Percentiles rank a stretch among this genome's conserved stretches.
phyloP scores from a whole-genome alignment of 192 early-diverging fungal species.

The Entomortierella lignicola region DNA sequence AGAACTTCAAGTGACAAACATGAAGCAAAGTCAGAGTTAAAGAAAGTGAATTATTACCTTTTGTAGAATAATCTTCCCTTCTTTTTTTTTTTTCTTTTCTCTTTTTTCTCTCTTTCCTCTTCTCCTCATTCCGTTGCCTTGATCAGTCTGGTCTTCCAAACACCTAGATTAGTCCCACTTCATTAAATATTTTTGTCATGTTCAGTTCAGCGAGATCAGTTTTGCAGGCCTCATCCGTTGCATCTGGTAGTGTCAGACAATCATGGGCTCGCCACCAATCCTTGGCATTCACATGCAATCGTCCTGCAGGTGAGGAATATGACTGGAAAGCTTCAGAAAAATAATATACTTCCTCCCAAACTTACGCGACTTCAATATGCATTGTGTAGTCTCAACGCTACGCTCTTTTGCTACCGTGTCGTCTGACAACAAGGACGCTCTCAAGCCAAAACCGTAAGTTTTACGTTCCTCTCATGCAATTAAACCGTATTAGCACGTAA shows the following conservation, averaged over 20 bases:
- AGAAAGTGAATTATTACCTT: no score
- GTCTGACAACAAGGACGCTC: conserved; percentile 13
- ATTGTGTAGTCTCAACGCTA: conserved; percentile 8
- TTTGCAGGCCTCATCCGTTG: neutral
- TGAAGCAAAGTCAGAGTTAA: no score
- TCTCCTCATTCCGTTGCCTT: neutral
- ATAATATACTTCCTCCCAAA: neutral
- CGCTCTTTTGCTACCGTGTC: conserved; percentile 25
- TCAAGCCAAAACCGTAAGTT: conserved; percentile 39
- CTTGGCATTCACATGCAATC: conserved; percentile 1
- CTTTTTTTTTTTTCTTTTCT: neutral
- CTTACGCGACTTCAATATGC: neutral
- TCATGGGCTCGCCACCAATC: conserved; percentile 8
- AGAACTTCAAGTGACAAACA: neutral
- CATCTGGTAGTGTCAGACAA: neutral
- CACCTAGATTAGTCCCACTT: neutral
- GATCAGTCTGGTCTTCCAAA: neutral
- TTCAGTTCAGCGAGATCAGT: conserved; percentile 30
- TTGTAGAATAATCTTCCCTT: neutral
- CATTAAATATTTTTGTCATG: conserved; percentile 4
- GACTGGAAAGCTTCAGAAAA: neutral
- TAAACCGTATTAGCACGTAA: no score
- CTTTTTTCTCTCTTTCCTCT: neutral
- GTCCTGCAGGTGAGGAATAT: conserved; percentile 25
- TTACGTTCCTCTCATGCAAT: no score